Evolutionary conservation across 2,329 filamentous ascomycete species (phyloP).

Genomic region (Neoarthrinium moseri): DNA sequence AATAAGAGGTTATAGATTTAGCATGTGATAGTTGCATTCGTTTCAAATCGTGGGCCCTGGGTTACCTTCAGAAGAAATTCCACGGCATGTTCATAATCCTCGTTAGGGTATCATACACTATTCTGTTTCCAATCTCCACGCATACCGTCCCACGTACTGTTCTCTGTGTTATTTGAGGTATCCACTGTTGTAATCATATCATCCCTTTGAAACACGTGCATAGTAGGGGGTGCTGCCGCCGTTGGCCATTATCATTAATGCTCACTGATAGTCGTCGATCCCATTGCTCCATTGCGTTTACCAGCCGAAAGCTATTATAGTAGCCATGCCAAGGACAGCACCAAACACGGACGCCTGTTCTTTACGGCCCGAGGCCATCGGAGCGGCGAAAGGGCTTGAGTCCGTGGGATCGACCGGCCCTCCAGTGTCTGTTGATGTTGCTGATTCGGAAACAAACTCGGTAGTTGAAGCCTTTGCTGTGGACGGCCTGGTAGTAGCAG

Average conservation of each 20-base stretch:
- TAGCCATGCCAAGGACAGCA: neutral
- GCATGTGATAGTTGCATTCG: no score
- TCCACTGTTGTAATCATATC: no score
- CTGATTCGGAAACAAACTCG: neutral
- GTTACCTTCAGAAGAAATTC: no score
- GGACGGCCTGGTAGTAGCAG: neutral
- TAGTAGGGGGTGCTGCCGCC: no score
- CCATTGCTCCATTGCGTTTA: neutral
- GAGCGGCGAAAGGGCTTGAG: constrained; percentile 1
- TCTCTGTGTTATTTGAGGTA: no score
- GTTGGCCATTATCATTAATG: neutral
- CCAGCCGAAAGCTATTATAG: neutral
- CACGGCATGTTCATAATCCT: no score
- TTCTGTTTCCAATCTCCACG: no score
- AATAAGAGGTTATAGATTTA: no score
- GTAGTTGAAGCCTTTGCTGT: neutral
- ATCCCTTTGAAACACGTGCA: no score
- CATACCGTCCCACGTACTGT: no score
- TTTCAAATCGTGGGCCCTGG: no score
- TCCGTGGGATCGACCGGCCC: neutral
- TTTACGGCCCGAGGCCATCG: neutral
- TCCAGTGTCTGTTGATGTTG: neutral
- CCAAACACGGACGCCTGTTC: neutral
- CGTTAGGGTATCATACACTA: no score
- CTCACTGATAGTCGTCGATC: neutral